These are phyloP conservation scores for Trichothecium sympodiale DNA, from an alignment of 2,329 filamentous ascomycete species.

Conservation along the genomic window DNA sequence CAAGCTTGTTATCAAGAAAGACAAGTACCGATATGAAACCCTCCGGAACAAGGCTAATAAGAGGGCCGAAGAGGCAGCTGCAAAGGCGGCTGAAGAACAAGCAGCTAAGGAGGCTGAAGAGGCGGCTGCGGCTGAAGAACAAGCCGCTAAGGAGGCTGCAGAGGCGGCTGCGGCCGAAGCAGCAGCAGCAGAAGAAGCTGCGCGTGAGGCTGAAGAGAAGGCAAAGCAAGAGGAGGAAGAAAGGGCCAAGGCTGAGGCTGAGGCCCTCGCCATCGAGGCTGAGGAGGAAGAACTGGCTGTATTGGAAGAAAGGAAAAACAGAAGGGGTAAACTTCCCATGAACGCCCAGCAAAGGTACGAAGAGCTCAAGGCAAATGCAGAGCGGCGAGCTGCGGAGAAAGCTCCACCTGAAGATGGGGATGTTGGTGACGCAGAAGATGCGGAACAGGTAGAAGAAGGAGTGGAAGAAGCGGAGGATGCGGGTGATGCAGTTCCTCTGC, in stretches of 20 bases:
- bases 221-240: conserved; percentile 9
- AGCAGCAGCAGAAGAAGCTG: conserved; percentile 17
- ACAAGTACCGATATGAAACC: conserved; percentile 15
- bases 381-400: background rate
- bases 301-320: conserved; percentile 15
- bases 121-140: conserved; percentile 9
- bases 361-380: background rate
- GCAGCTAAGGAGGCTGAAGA: conserved; percentile 13
- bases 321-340: conserved; percentile 20
- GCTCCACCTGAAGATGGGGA: conserved; percentile 1
- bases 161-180: conserved; percentile 13
- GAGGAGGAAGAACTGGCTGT: conserved; percentile 14
- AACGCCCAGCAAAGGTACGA: conserved; percentile 6
- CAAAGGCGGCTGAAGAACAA: conserved; percentile 15
- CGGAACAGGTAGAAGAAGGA: conserved; percentile 13
- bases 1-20: conserved; percentile 11
- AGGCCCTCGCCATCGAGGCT: conserved; percentile 11
- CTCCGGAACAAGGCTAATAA: conserved; percentile 10
- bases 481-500: conserved; percentile 11
- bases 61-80: conserved; percentile 10
- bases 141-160: conserved; percentile 8
- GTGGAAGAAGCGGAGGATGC: too few relatives aligned
- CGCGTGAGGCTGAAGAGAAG: conserved; percentile 13
- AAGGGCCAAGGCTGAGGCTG: conserved; percentile 9
- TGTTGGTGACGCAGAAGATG: conserved; percentile 13